Conservation (phyloP, 352 stramenopile species). For the Plasmopara viticola region DNA sequence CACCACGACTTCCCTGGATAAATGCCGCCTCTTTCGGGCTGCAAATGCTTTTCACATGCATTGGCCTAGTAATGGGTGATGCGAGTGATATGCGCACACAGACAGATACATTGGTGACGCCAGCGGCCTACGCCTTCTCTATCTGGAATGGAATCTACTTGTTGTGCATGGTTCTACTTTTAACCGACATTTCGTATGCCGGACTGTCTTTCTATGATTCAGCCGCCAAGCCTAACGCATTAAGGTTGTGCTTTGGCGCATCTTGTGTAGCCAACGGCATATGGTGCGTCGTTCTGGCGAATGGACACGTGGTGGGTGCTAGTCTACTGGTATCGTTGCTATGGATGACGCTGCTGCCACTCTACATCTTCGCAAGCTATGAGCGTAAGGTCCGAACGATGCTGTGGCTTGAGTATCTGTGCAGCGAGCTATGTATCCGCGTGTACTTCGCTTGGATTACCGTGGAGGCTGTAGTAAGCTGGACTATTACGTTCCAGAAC, state of each 20-base stretch:
- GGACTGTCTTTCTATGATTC: no score
- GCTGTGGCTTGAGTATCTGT: conserved; percentile 47
- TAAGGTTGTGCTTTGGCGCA: conserved; percentile 19
- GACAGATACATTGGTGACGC: no score
- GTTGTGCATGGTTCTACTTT: no score
- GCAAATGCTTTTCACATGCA: no score
- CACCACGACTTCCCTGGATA: no score
- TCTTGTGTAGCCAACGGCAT: conserved; percentile 42
- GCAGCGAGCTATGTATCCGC: conserved; percentile 53
- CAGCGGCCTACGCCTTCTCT: no score
- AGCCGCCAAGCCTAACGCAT: no score
- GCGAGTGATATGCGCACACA: no score
- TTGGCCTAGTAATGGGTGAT: no score
- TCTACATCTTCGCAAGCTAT: conserved; percentile 62
- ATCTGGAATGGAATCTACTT: no score
- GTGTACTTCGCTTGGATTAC: conserved; percentile 67
- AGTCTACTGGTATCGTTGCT: conserved; percentile 46
- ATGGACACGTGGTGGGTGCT: conserved; percentile 29
- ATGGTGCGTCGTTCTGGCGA: conserved; percentile 52
- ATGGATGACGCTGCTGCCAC: conserved; percentile 49
- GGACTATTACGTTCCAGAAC: conserved; percentile 44
- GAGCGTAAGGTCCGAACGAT: conserved; percentile 39
- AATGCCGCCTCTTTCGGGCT: no score
- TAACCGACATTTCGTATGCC: no score
- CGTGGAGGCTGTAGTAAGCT: conserved; percentile 42